These are phyloP conservation scores for Cinnamomum micranthum DNA, from an alignment of 164 flowering plant genomes.

Conservation along the genomic window DNA sequence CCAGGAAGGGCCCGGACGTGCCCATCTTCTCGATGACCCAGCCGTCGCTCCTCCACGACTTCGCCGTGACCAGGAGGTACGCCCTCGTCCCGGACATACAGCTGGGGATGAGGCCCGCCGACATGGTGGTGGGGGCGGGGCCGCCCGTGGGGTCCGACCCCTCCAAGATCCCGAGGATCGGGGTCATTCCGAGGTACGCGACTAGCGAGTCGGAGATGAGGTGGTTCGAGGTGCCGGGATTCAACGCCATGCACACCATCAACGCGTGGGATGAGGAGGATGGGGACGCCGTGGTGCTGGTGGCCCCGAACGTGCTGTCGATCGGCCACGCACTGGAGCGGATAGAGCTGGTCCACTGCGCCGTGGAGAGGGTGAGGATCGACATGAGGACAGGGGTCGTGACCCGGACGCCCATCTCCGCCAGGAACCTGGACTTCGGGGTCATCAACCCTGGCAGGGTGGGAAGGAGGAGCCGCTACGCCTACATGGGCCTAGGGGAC, in stretches of 20 bases:
- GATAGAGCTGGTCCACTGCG: constrained; percentile 50
- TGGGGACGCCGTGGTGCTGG: constrained; percentile 41
- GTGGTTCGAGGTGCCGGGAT: constrained; percentile 79
- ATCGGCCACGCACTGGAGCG: constrained; percentile 57
- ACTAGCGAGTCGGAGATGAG: constrained; percentile 51
- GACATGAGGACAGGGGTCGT: constrained; percentile 47
- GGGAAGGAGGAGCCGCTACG: constrained; percentile 51
- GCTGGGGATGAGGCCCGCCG: constrained; percentile 50
- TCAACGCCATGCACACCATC: constrained; percentile 57
- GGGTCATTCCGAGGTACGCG: constrained; percentile 67
- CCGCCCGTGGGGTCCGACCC: constrained; percentile 47
- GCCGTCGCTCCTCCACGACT: constrained; percentile 72
- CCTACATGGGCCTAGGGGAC: constrained; percentile 55
- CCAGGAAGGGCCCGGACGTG: constrained; percentile 53
- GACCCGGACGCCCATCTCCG: constrained; percentile 42
- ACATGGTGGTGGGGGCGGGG: constrained; percentile 36
- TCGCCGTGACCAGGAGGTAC: constrained; percentile 60
- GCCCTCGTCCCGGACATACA: constrained; percentile 66
- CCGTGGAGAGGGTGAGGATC: constrained; percentile 60
- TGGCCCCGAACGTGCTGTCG: constrained; percentile 60
- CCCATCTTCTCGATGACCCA: constrained; percentile 50
- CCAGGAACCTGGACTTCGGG: constrained; percentile 58
- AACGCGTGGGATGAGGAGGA: constrained; percentile 85
- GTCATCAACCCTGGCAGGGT: constrained; percentile 52
- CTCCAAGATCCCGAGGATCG: constrained; percentile 48